A percentile compares a stretch with the other conserved stretches of the same genome.
Evolutionary conservation across 495 filamentous ascomycete species (phyloP).

Genomic region (Amniculicola lignicola): DNA sequence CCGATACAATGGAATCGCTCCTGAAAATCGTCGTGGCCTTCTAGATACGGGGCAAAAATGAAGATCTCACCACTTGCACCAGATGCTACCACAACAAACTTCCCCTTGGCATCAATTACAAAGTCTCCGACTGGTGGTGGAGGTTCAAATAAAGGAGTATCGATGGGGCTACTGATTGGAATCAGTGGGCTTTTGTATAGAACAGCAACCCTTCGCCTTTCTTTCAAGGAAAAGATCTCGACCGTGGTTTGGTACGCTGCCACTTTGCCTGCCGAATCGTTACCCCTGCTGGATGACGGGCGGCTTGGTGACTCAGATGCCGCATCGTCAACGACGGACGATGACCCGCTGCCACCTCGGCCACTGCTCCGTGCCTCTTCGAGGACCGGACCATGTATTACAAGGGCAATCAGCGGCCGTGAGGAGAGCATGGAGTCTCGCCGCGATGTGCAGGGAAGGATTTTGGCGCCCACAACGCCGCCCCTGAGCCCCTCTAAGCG

Average conservation of each 20-base stretch:
- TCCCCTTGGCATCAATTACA: constrained; percentile 63
- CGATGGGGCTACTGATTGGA: constrained; percentile 47
- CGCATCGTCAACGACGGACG: constrained; percentile 25
- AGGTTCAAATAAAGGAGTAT: constrained; percentile 53
- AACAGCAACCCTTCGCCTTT: constrained; percentile 62
- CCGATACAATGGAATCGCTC: constrained; percentile 62
- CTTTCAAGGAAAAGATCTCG: constrained; percentile 76
- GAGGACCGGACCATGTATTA: constrained; percentile 68
- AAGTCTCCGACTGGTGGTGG: constrained; percentile 69
- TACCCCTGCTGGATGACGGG: constrained; percentile 28
- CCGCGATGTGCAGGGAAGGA: constrained; percentile 58
- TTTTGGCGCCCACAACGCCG: constrained; percentile 75
- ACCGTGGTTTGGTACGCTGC: constrained; percentile 76
- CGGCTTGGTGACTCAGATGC: constrained; percentile 24
- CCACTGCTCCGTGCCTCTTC: too few relatives aligned
- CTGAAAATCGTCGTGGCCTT: constrained; percentile 23
- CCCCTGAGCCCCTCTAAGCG: constrained; percentile 73
- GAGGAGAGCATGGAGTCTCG: constrained; percentile 44
- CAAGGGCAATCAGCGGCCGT: constrained; percentile 67
- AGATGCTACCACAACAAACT: constrained; percentile 68
- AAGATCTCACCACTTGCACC: constrained; percentile 82
- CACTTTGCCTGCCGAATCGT: constrained; percentile 42
- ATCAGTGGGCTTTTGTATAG: constrained; percentile 60
- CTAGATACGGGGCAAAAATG: constrained; percentile 53
- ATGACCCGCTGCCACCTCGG: constrained; percentile 15